These are phyloP conservation scores for Nothomitra cinnamomea DNA, from an alignment of 2,329 filamentous ascomycete species.

Conservation along the genomic window DNA sequence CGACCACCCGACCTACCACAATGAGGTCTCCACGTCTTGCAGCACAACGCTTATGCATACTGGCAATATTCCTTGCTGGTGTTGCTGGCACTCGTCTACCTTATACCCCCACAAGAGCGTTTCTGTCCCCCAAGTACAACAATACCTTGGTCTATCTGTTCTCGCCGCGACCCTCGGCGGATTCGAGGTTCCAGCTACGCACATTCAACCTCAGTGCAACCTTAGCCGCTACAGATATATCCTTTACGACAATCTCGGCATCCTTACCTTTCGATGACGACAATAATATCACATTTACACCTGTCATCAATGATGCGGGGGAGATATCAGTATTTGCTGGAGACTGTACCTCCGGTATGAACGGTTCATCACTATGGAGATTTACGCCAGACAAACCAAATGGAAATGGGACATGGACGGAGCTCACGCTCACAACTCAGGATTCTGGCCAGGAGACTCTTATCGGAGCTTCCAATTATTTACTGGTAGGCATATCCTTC, in stretches of 20 bases:
- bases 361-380: constrained; percentile 46
- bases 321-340: constrained; percentile 60
- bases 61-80: constrained; percentile 1
- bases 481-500: constrained; percentile 48
- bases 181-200: constrained; percentile 10
- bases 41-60: not conserved
- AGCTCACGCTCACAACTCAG: constrained; percentile 23
- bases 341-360: constrained; percentile 41
- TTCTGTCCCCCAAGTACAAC: constrained; percentile 36
- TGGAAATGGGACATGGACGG: constrained; percentile 39
- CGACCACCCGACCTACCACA: not conserved
- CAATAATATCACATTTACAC: constrained; percentile 41
- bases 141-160: constrained; percentile 53
- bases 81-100: constrained; percentile 34
- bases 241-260: constrained; percentile 32
- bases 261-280: constrained; percentile 42
- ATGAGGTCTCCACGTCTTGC: constrained; percentile 11
- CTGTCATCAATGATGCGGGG: constrained; percentile 49
- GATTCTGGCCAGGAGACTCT: constrained; percentile 19
- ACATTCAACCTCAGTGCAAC: constrained; percentile 11
- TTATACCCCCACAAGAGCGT: constrained; percentile 61
- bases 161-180: constrained; percentile 31
- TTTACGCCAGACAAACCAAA: constrained; percentile 33
- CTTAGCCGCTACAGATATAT: constrained; percentile 16
- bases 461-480: constrained; percentile 34